A percentile compares a stretch with the other conserved stretches of the same genome.
Conservation (phyloP, 208 protist genomes). For the Trypanosoma congolense region DNA sequence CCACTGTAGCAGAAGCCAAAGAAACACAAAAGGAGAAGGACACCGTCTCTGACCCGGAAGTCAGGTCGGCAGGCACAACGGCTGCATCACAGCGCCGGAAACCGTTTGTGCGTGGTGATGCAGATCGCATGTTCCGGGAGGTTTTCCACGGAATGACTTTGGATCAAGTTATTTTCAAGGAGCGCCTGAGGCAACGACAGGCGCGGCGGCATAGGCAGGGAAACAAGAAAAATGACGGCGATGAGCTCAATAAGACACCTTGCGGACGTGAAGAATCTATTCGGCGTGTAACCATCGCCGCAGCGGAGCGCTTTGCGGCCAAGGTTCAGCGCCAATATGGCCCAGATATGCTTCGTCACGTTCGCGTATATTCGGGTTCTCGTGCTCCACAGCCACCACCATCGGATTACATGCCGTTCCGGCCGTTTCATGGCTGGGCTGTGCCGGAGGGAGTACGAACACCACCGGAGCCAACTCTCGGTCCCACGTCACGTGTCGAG, state of each 20-base stretch:
- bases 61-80: neutral
- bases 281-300: conserved; percentile 50
- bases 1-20: conserved; percentile 1
- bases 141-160: conserved; percentile 81
- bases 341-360: conserved; percentile 40
- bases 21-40: conserved; percentile 11
- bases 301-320: conserved; percentile 48
- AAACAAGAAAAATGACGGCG: neutral
- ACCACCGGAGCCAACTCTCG: conserved; percentile 36
- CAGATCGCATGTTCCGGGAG: conserved; percentile 74
- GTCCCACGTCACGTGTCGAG: conserved; percentile 23
- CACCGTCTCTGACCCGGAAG: neutral
- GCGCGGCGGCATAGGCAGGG: neutral
- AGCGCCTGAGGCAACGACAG: conserved; percentile 40
- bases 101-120: conserved; percentile 74
- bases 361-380: conserved; percentile 13
- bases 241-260: conserved; percentile 2
- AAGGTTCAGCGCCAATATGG: conserved; percentile 54
- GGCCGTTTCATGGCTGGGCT: conserved; percentile 49
- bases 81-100: conserved; percentile 15
- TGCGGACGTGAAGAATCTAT: conserved; percentile 47
- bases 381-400: conserved; percentile 30
- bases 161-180: conserved; percentile 79
- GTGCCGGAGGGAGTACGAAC: conserved; percentile 58
- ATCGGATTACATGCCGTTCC: conserved; percentile 64